phyloP scores from a whole-genome alignment of 345 rosid genomes.

The Barbarea vulgaris region DNA sequence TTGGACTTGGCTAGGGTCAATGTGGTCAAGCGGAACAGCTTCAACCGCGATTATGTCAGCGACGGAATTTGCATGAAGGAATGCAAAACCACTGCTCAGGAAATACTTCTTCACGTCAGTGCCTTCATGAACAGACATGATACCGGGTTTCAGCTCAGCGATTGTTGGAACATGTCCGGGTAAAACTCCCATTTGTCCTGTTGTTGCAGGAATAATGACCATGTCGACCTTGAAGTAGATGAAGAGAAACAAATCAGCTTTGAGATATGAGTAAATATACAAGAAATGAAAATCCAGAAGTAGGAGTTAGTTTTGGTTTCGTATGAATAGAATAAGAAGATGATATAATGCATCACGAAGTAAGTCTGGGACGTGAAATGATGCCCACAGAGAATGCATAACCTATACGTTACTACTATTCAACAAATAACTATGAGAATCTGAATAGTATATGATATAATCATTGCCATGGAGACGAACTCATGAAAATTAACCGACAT shows the following conservation, averaged over 20 bases:
- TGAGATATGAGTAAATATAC: not conserved
- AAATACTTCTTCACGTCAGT: slow-evolving; percentile 72
- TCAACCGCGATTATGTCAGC: slow-evolving; percentile 77
- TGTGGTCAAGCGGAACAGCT: slow-evolving; percentile 72
- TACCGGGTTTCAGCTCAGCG: slow-evolving; percentile 87
- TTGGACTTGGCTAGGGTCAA: slow-evolving; percentile 75
- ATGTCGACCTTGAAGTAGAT: slow-evolving; percentile 72
- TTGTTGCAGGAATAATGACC: slow-evolving; percentile 91
- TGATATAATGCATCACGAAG: not conserved
- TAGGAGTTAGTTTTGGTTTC: not conserved
- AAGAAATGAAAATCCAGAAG: slow-evolving; percentile 2
- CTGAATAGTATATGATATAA: not conserved
- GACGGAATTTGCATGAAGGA: slow-evolving; percentile 76
- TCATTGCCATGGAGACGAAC: not conserved
- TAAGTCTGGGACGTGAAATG: not conserved
- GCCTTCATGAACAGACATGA: slow-evolving; percentile 87
- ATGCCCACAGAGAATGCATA: not conserved
- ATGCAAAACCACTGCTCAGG: slow-evolving; percentile 87
- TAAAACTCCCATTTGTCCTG: slow-evolving; percentile 92
- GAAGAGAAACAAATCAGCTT: slow-evolving; percentile 24
- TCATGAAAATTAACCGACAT: not conserved
- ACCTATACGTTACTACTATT: not conserved
- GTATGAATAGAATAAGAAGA: not conserved
- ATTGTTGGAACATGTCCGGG: slow-evolving; percentile 88
- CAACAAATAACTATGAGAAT: not conserved